Conservation (phyloP, 2,329 filamentous ascomycete genomes). For the Helminthosporium solani region DNA sequence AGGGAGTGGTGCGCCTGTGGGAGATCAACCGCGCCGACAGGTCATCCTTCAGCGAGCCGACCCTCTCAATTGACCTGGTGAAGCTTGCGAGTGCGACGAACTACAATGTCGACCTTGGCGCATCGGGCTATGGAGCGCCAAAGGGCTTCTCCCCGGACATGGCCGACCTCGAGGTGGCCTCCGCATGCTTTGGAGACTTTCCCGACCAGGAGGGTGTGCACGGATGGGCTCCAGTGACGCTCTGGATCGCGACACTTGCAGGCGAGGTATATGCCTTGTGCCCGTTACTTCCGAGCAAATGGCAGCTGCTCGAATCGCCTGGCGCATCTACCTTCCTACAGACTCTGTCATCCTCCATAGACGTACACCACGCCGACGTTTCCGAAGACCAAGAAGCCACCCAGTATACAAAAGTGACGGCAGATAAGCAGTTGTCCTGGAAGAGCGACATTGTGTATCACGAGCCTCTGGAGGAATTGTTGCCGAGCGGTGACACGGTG, state of each 20-base stretch:
- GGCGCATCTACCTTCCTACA: constrained; percentile 69
- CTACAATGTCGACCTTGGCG: constrained; percentile 78
- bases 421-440: constrained; percentile 61
- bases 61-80: constrained; percentile 81
- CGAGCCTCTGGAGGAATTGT: constrained; percentile 48
- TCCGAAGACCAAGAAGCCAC: constrained; percentile 41
- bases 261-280: constrained; percentile 93
- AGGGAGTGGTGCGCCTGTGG: constrained; percentile 88
- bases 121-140: constrained; percentile 70
- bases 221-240: constrained; percentile 89
- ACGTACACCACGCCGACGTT: constrained; percentile 58
- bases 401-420: constrained; percentile 43
- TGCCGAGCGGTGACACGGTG: constrained; percentile 43
- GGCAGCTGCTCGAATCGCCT: constrained; percentile 58
- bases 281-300: constrained; percentile 82
- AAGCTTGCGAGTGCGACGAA: constrained; percentile 84
- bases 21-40: constrained; percentile 81
- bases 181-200: constrained; percentile 81
- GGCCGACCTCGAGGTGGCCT: constrained; percentile 91
- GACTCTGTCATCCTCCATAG: constrained; percentile 78
- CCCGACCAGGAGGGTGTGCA: constrained; percentile 57
- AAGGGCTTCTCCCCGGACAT: constrained; percentile 85
- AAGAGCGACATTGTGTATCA: constrained; percentile 51
- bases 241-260: constrained; percentile 94
- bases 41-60: constrained; percentile 82